Base-by-base conservation (phyloP, 2,329 filamentous ascomycete genomes). In the Cladobotryum protrusum region DNA sequence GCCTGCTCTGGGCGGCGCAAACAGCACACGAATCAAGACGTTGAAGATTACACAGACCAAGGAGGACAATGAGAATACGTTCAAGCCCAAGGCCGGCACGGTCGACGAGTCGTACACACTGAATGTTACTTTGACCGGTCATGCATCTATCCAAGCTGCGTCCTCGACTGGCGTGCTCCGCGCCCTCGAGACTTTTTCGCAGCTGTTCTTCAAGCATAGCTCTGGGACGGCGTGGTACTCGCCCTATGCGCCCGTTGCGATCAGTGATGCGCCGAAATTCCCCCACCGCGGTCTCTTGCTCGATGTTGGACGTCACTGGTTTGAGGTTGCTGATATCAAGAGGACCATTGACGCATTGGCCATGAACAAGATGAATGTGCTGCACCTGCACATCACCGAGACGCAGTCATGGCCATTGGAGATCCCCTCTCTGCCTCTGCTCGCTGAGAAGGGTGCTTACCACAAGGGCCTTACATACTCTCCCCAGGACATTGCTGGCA, bases 401-500 rank as follows among this genome's bases (percentile, higher is more conserved):
- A 83, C 85, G 14, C 89, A 95, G 67, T 87, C 87, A 4, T 95
- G 89, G 86, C 89, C 89, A 0, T 73, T 95, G 19, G 87, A 89
- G 57, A 84, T 95, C 45, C 86, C 87, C 1, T 68, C 85, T 2
- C 68, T 95, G 54, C 65, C 89, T 3, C 78, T 85, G 52, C 73
- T 95, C 2, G 76, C 88, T 3, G 67, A 74, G 47, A 84, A 88
- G 64, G 89, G 89, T 34, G 85, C 88, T 1, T 95, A 95, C 62
- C 74, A 76, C 19, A 72, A 76, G 15, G 79, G 78, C 42, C 72
- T 87, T 46, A 79, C 81, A 0, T 95, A 93, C 71, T 81, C 77
- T 1, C 75, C 83, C 0, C 67, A 70, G 2, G 83, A 90, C 54
- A 72, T 95, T 29, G 66, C 74, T 19, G 66, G 72, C 0, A 78